Evolutionary conservation across 306 rosid species (phyloP), one percentile per base, ranked within the genome.

Genomic region (Adenanthera pavonina): DNA sequence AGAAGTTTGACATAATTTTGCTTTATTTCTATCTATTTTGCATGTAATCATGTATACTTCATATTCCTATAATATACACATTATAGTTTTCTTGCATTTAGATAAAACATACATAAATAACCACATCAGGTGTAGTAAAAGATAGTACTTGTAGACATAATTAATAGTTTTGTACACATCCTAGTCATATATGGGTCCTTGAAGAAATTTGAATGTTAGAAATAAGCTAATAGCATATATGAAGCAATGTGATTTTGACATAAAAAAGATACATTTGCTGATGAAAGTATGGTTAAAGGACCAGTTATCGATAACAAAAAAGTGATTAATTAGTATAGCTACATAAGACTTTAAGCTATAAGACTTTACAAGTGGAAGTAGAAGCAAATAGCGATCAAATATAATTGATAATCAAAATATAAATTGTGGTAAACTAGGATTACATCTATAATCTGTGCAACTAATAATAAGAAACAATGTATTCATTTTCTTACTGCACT

Each of bases 161-260:
- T 95, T 96, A 48, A 89, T 93, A n/a, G 93, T 77, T 81, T 95
- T 95, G 84, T 98, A 96, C 62, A 92, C 85, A 87, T 95, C 99
- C 99, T 97, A 95, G 90, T 98, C 83, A 95, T 90, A 59, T 93
- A 93, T n/a, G 98, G 98, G 81, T 95, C 99, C 99, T 95, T 75
- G 88, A 86, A 78, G 82, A 40, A 86, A 83, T 74, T 79, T 68
- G 40, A 81, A 80, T 66, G 78, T 60, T 64, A 44, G 77, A 76
- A 40, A 84, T 83, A 35, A 17, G 65, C 49, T 49, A 57, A 69
- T 73, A 52, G 33, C 61, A 62, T 38, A 70, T 52, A 78, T 13
- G 81, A 16, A 71, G 78, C 74, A 80, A 75, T 34, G 74, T 51
- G 40, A 65, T 62, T 69, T 53, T 78, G 40, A 68, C 62, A 66